Evolutionary conservation across 345 rosid genomes (phyloP).

Genomic region (Turnera subulata): DNA sequence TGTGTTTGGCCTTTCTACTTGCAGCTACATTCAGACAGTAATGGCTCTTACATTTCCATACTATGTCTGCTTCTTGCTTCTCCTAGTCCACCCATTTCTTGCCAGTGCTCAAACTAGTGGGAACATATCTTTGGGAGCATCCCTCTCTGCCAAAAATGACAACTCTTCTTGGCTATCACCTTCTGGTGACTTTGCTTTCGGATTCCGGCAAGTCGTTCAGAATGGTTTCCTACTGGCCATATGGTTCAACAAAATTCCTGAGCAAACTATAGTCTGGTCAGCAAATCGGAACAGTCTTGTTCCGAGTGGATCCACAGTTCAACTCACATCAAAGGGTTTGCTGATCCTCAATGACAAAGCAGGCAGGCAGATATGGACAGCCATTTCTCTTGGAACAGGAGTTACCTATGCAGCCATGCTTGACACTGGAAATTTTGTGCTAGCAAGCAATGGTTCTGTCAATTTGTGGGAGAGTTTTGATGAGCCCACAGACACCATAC

Average conservation of each 20-base stretch:
- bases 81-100: too few relatives aligned
- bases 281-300: slow-evolving; percentile 31
- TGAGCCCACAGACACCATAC: slow-evolving; percentile 49
- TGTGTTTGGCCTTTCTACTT: too few relatives aligned
- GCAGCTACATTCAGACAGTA: too few relatives aligned
- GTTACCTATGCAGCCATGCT: slow-evolving; percentile 42
- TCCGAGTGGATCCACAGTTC: slow-evolving; percentile 35
- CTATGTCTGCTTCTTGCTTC: too few relatives aligned
- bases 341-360: slow-evolving; percentile 34
- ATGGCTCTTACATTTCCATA: too few relatives aligned
- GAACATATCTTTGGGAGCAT: slow-evolving; percentile 23
- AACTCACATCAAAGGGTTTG: slow-evolving; percentile 29
- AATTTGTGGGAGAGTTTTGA: slow-evolving; percentile 47
- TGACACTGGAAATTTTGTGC: slow-evolving; percentile 52
- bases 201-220: slow-evolving; percentile 26
- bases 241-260: slow-evolving; percentile 38
- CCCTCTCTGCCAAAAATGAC: slow-evolving; percentile 19
- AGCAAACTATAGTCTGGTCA: slow-evolving; percentile 48
- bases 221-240: slow-evolving; percentile 32
- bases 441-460: slow-evolving; percentile 7
- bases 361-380: slow-evolving; percentile 29
- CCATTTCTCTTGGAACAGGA: slow-evolving; percentile 5
- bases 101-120: too few relatives aligned
- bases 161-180: slow-evolving; percentile 34
- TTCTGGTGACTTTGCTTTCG: slow-evolving; percentile 51